Base-by-base conservation (phyloP, 2,329 filamentous ascomycete genomes). In the Aspergillus niger region DNA sequence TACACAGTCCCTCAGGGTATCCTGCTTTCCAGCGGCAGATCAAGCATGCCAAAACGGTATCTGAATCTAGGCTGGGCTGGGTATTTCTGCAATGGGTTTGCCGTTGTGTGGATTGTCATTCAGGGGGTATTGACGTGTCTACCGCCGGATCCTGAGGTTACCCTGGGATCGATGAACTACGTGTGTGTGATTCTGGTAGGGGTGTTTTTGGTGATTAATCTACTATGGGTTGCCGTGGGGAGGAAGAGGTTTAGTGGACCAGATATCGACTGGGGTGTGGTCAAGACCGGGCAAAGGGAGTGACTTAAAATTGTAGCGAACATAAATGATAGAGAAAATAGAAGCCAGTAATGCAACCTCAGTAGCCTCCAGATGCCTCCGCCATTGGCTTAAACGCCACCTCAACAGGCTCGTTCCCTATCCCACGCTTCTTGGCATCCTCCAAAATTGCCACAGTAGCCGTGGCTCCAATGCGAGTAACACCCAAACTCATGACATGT, bases 391-490 rank as follows among this genome's bases (percentile, higher is more conserved):
- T 65, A 13, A 71, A 72, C 2, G 30, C 10, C 22, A 72, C 67
- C 17, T 59, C 49, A n/a, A 62, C 55, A 2, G 69, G 70, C 56
- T 74, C 67, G 24, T 77, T 65, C 0, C 70, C 74, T 51, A 86
- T 84, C 0, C 83, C 83, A 26, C 84, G 76, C 55, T 64, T 76
- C 17, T 70, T 75, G 2, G 85, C 85, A 64, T 86, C 85, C 26
- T 83, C 79, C 62, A 88, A 63, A 39, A 88, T 87, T 0, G 77
- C 76, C 43, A 78, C 73, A 0, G 84, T 87, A 3, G 83, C 82
- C 0, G 83, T 84, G 0, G 84, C 82, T 0, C 85, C 85, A 48
- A 88, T 81, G 8, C 85, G 75, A 2, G 79, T 82, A 0, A 85
- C 83, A 0, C 85, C 85, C 2, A 86, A 62, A 2, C 77, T 78